These are phyloP conservation scores for Pilobolus umbonatus DNA, from an alignment of 192 early-diverging fungal species.

Conservation along the genomic window DNA sequence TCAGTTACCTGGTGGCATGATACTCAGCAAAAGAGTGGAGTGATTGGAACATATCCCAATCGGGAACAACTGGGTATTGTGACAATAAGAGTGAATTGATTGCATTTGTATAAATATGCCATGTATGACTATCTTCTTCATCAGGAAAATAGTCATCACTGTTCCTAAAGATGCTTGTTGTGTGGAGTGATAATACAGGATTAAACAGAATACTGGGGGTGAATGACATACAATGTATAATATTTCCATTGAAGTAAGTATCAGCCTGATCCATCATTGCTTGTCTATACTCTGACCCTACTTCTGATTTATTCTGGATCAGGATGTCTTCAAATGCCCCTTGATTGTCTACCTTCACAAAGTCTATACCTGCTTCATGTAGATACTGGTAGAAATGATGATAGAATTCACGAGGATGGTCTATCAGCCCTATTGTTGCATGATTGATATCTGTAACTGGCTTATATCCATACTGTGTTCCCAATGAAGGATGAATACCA, in stretches of 20 bases:
- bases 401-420: conserved; percentile 36
- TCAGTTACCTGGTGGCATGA: conserved; percentile 36
- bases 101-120: conserved; percentile 55
- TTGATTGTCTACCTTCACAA: conserved; percentile 57
- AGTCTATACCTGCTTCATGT: conserved; percentile 35
- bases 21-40: conserved; percentile 35
- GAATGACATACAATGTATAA: conserved; percentile 54
- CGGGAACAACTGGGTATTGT: conserved; percentile 24
- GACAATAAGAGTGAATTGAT: conserved; percentile 47
- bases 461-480: not conserved
- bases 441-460: not conserved
- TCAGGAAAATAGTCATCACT: conserved; percentile 56
- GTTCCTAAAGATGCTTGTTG: conserved; percentile 34
- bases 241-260: conserved; percentile 36
- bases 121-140: conserved; percentile 37
- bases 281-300: conserved; percentile 38
- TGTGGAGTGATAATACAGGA: not conserved
- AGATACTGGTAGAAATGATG: conserved; percentile 49
- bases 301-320: conserved; percentile 2
- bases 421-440: conserved; percentile 20
- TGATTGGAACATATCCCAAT: conserved; percentile 63
- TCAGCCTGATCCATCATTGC: conserved; percentile 35
- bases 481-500: conserved; percentile 39
- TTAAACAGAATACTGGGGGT: conserved; percentile 41
- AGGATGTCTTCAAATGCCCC: conserved; percentile 38